A percentile compares a stretch with the other conserved stretches of the same genome.
phyloP scores from a whole-genome alignment of 768 basidiomycete species.

The Pulveroboletus sp. region DNA sequence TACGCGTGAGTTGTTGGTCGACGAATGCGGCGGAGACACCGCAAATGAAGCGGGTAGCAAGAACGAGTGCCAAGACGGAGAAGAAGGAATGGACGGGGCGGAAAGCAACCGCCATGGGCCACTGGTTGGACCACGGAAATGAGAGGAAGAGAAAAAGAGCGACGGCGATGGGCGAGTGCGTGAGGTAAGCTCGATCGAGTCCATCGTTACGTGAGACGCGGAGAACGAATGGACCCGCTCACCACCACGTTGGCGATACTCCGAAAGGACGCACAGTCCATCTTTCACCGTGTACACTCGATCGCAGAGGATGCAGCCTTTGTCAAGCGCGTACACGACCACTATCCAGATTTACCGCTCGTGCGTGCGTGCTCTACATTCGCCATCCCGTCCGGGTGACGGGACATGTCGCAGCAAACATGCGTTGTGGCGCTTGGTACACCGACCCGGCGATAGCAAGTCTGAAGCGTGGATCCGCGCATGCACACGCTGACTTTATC shows the following conservation, averaged over 20 bases:
- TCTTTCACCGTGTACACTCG: constrained; percentile 87
- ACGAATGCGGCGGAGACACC: constrained; percentile 3
- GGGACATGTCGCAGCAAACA: constrained; percentile 59
- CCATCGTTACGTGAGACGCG: too few relatives aligned
- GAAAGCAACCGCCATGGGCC: constrained; percentile 27
- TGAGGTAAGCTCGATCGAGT: too few relatives aligned
- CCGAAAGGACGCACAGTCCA: constrained; percentile 67
- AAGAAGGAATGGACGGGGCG: constrained; percentile 17
- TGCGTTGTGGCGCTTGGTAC: constrained; percentile 95
- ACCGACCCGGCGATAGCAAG: constrained; percentile 65
- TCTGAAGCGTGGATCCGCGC: neutral
- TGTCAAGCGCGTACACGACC: constrained; percentile 50
- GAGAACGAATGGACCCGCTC: too few relatives aligned
- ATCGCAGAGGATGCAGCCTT: constrained; percentile 76
- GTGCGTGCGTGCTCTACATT: constrained; percentile 43
- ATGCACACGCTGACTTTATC: neutral
- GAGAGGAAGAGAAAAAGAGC: constrained; percentile 11
- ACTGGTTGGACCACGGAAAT: constrained; percentile 13
- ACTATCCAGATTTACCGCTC: constrained; percentile 51
- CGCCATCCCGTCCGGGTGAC: neutral
- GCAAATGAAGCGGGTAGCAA: constrained; percentile 9
- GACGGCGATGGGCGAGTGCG: constrained; percentile 3
- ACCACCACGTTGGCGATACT: constrained; percentile 25
- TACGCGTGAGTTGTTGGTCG: constrained; percentile 18
- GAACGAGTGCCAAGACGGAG: constrained; percentile 12